Conservation (phyloP, 1,284 basidiomycete genomes). For the Puccinia brachypodii region DNA sequence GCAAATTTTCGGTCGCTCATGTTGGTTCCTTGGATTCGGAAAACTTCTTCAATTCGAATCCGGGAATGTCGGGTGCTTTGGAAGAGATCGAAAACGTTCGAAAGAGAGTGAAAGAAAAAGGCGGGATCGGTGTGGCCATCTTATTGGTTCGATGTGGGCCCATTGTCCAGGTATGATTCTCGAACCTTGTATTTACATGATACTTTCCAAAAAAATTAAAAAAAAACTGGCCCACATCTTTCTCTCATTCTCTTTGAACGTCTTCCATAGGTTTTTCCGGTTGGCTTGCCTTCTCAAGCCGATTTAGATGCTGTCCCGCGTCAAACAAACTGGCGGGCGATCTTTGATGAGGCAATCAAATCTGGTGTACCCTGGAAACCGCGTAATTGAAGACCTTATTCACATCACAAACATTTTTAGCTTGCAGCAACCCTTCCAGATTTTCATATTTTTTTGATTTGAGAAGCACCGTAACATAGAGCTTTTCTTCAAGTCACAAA, state of each 20-base stretch:
- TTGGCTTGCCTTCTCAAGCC: slow-evolving; percentile 35
- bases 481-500: too few species aligned
- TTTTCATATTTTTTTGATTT: background rate
- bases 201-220: background rate
- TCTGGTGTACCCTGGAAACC: slow-evolving; percentile 26
- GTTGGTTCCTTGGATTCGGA: background rate
- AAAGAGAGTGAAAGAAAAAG: slow-evolving; percentile 15
- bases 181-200: background rate
- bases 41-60: slow-evolving; percentile 28
- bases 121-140: slow-evolving; percentile 28
- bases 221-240: background rate
- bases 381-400: background rate
- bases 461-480: too few species aligned
- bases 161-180: slow-evolving; percentile 25
- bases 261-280: slow-evolving; percentile 29
- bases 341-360: slow-evolving; percentile 33
- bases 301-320: slow-evolving; percentile 22
- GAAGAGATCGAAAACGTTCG: slow-evolving; percentile 20
- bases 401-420: background rate
- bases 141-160: slow-evolving; percentile 31
- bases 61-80: slow-evolving; percentile 1
- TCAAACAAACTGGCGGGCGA: slow-evolving; percentile 28
- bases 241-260: background rate
- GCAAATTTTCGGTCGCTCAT: slow-evolving; percentile 20
- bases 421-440: background rate